Evolutionary conservation across 208 protist species (phyloP).

Genomic region (Trypanosoma brucei): DNA sequence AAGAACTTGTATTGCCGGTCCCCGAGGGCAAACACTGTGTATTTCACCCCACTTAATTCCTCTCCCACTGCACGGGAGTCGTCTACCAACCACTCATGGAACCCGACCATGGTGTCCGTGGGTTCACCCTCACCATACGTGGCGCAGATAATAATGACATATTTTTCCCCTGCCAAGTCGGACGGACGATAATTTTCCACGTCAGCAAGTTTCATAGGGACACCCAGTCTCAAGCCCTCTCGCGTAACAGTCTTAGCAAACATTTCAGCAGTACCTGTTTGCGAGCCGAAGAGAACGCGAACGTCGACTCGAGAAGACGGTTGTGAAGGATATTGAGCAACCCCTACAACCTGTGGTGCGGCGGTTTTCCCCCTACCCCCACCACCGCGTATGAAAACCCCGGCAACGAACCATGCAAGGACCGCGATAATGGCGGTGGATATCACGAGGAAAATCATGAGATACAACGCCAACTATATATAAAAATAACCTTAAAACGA

Average conservation of each 20-base stretch:
- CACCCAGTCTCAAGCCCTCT: constrained; percentile 60
- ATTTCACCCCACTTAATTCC: constrained; percentile 73
- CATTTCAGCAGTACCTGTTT: constrained; percentile 88
- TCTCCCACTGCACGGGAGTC: constrained; percentile 40
- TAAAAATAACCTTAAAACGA: no score
- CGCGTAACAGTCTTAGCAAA: constrained; percentile 83
- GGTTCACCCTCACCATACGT: constrained; percentile 91
- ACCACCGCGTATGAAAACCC: background rate
- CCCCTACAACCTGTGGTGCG: background rate
- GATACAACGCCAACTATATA: background rate
- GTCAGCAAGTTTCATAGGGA: constrained; percentile 52
- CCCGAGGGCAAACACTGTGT: constrained; percentile 87
- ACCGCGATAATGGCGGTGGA: constrained; percentile 9
- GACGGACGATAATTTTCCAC: constrained; percentile 61
- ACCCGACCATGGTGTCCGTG: constrained; percentile 87
- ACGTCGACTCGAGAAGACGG: constrained; percentile 36
- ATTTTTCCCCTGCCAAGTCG: constrained; percentile 54
- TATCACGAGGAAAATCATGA: background rate
- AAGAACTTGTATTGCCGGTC: constrained; percentile 90
- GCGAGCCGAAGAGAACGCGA: constrained; percentile 79
- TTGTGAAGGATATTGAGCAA: background rate
- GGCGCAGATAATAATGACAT: constrained; percentile 78
- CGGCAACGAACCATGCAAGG: background rate
- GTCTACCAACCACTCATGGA: constrained; percentile 84
- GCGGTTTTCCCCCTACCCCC: background rate